Evolutionary conservation across 192 early-diverging fungal genomes (phyloP).

Genomic region (Gamsiella multidivaricata): DNA sequence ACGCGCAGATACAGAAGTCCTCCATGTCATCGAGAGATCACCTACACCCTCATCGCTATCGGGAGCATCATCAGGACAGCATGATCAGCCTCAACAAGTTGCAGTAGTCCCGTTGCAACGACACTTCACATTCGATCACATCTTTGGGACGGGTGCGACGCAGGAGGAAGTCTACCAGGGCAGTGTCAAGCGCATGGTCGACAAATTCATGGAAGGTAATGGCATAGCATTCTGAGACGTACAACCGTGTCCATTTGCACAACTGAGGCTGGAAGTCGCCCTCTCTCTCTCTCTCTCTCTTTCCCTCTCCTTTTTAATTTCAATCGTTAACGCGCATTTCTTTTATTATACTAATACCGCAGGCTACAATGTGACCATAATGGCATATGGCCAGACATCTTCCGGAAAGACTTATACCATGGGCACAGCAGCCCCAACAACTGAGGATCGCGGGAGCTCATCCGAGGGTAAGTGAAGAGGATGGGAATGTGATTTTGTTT

Average conservation of each 20-base stretch:
- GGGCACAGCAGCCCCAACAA: constrained; percentile 75
- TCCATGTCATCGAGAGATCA: constrained; percentile 35
- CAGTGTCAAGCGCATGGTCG: constrained; percentile 56
- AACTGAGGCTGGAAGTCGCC: not conserved
- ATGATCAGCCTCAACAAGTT: constrained; percentile 38
- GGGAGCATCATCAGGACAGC: constrained; percentile 11
- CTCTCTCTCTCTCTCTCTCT: constrained; percentile 9
- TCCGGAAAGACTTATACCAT: constrained; percentile 97
- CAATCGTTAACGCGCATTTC: not conserved
- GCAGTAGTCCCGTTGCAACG: constrained; percentile 41
- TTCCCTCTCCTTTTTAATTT: not conserved
- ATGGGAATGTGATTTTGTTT: no score
- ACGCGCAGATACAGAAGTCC: constrained; percentile 38
- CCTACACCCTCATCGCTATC: constrained; percentile 19
- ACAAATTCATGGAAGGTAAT: constrained; percentile 63
- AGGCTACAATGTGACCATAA: constrained; percentile 94
- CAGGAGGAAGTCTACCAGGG: constrained; percentile 71
- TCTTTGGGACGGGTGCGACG: constrained; percentile 67
- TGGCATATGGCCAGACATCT: constrained; percentile 95
- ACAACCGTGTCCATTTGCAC: no score
- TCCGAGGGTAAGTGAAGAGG: constrained; percentile 26
- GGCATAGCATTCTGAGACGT: not conserved
- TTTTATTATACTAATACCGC: not conserved
- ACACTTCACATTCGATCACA: constrained; percentile 73
- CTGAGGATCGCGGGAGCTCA: constrained; percentile 44